Conservation (phyloP, 805 yeast genomes). For the Candida tibetensis region DNA sequence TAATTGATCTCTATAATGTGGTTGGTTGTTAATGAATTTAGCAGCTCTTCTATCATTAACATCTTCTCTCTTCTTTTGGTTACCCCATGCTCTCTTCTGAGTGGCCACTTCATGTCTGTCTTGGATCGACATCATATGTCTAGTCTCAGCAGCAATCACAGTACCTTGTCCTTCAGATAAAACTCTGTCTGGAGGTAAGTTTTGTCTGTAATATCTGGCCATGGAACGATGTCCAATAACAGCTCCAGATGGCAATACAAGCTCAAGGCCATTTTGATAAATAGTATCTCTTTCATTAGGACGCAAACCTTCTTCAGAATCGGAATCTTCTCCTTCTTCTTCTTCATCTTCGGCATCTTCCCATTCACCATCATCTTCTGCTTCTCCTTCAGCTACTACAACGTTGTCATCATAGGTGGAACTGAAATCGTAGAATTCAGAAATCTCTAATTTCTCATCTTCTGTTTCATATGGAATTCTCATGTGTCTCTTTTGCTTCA, state of each 20-base stretch:
- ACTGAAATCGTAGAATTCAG: conserved; percentile 82
- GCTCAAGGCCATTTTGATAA: conserved; percentile 36
- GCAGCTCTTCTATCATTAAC: conserved; percentile 56
- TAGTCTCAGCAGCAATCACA: conserved; percentile 49
- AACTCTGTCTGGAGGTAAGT: conserved; percentile 42
- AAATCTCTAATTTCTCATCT: conserved; percentile 70
- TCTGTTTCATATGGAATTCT: conserved; percentile 82
- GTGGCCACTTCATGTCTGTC: conserved; percentile 41
- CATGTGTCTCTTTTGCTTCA: conserved; percentile 82
- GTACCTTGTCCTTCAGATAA: conserved; percentile 47
- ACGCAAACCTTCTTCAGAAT: conserved; percentile 28
- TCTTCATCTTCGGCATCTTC: conserved; percentile 45
- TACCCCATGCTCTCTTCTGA: conserved; percentile 60
- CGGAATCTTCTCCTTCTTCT: conserved; percentile 18
- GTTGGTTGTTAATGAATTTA: conserved; percentile 76
- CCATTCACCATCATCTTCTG: conserved; percentile 17
- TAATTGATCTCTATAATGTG: conserved; percentile 52
- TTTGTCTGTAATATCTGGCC: conserved; percentile 43
- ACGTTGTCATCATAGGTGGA: conserved; percentile 48
- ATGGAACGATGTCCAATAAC: conserved; percentile 43
- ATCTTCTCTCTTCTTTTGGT: conserved; percentile 50
- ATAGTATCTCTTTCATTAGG: conserved; percentile 26
- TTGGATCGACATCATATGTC: conserved; percentile 44
- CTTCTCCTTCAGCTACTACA: conserved; percentile 7
- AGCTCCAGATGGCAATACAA: conserved; percentile 42